Evolutionary conservation across 2,329 filamentous ascomycete genomes (phyloP), one percentile per base, ranked within the genome.

Genomic region (Colletotrichum musae): DNA sequence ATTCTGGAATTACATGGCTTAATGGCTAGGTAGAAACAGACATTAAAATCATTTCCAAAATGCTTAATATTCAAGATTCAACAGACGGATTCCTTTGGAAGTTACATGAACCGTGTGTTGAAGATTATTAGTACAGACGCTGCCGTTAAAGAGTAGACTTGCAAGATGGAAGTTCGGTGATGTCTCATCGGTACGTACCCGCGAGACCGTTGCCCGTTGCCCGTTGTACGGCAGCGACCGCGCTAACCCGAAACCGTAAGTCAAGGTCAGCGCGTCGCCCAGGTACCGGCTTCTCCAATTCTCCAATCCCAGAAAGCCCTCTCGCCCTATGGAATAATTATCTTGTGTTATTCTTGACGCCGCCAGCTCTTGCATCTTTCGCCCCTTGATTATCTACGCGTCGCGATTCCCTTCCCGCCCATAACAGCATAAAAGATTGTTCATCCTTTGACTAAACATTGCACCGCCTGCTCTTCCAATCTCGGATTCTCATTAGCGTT

Each of bases 231-330:
- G 62, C 62, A 61, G 67, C 67, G 67, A 69, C 67, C 12, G 16
- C 56, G 67, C 67, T 69, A 69, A 64, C 26, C 67, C 56, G 9
- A 56, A 69, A 67, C 7, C 48, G 61, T 54, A 15, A 47, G 13
- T 39, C 56, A 39, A 50, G 41, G 54, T 58, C 61, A 45, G 61
- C 66, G 67, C 67, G 67, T 69, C 67, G 64, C 58, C 64, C 68
- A 64, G 68, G 64, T 63, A 68, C 68, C 68, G 52, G 63, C 58
- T 67, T 52, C 53, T 21, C 64, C 64, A 52, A 50, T 53, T 70
- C 64, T 58, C 57, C 64, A 58, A 53, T 48, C 45, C 47, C n/a
- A 45, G 24, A 21, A 68, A 58, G 50, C 62, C 62, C 51, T 66
- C 56, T 43, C 51, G 16, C 62, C 63, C 67, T 69, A 54, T 39